Evolutionary conservation across 1,284 basidiomycete genomes (phyloP), one percentile per base, ranked within the genome.

Genomic region (Marasmius oreades): DNA sequence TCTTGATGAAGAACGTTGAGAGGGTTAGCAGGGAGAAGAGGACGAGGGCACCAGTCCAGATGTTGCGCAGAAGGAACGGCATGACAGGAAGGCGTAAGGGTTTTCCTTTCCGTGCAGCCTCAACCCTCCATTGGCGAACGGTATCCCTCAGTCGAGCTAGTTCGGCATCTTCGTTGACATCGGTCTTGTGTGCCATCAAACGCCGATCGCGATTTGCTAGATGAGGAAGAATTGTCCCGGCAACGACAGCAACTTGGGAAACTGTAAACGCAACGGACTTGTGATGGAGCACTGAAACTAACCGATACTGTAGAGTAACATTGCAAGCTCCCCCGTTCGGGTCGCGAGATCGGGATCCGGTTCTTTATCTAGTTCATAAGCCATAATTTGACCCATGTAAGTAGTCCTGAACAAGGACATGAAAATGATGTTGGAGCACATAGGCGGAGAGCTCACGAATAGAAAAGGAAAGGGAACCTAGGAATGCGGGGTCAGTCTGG

Each of bases 391-490:
- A 5, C 92, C 89, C 57, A 97, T 82, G 66, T 95, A 98, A 1
- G 93, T 95, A 1, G 95, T 97, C 16, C 88, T 87, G 60, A 23
- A 33, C 51, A 53, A 12, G 50, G 45, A 45, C 54, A 42, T 55
- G 45, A 50, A n/a, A 39, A 37, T n/a, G 24, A 47, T 22, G 23
- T 6, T 36, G 42, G 56, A 42, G 5, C 16, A 54, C 47, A 47
- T 12, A 14, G 33, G 43, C 16, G 50, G 42, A 47, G 16, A 61
- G 61, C 84, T 60, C 69, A 89, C 81, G 92, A 85, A 68, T 96
- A 97, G 73, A 97, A 97, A 34, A 98, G 76, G 75, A 95, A 95
- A 0, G 94, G 94, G 68, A 96, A 97, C 92, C 91, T 88, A 60
- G 45, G 50, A 26, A 58, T 18, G 44, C 26, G 53, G n/a, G 48